Evolutionary conservation across 202 grass and related monocot species (phyloP).

Genomic region (Panicum virgatum): DNA sequence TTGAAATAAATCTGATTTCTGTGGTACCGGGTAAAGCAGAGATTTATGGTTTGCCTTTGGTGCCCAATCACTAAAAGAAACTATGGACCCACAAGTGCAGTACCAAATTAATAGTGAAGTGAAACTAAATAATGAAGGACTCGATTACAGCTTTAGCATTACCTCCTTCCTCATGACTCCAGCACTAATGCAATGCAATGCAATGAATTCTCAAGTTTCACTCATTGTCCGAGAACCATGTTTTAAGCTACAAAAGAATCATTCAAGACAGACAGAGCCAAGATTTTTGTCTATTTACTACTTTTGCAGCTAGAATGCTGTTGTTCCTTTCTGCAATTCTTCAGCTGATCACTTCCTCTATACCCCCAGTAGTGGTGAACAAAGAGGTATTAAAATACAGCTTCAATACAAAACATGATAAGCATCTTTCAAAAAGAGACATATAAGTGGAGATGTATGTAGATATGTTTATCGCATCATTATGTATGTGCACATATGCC

Average conservation of each 20-base stretch:
- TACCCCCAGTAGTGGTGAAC: neutral
- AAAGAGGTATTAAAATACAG: neutral
- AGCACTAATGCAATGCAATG: neutral
- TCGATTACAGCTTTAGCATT: neutral
- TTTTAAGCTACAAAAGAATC: neutral
- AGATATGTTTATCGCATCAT: neutral
- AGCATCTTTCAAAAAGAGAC: neutral
- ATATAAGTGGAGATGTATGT: neutral
- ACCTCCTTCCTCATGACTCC: neutral
- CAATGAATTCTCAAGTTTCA: neutral
- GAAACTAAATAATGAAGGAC: too few relatives aligned
- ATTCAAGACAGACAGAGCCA: neutral
- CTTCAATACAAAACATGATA: neutral
- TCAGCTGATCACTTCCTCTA: neutral
- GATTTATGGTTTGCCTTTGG: too few relatives aligned
- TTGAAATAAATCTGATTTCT: too few relatives aligned
- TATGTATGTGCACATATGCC: neutral
- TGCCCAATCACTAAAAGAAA: too few relatives aligned
- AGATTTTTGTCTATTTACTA: neutral
- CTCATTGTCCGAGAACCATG: neutral
- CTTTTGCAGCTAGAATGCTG: neutral
- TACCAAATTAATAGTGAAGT: too few relatives aligned
- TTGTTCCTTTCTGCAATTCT: neutral
- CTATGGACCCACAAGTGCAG: too few relatives aligned
- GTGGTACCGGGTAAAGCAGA: too few relatives aligned